Evolutionary conservation across 495 filamentous ascomycete genomes (phyloP), one percentile per base, ranked within the genome.

Genomic region (Pseudoneurospora amorphoporcata): DNA sequence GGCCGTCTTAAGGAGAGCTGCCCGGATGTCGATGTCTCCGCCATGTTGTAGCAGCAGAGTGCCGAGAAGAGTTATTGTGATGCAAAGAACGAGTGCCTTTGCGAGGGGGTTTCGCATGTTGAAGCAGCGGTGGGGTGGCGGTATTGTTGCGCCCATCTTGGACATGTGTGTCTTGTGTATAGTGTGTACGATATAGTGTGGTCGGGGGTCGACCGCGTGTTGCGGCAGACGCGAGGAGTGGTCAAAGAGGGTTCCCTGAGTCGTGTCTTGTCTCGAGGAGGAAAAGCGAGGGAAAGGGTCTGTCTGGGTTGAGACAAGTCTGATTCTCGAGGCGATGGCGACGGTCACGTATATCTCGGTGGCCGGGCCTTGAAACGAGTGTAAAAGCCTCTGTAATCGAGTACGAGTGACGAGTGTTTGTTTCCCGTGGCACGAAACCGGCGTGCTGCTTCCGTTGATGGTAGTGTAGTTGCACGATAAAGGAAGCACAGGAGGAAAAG

Each of bases 31-130:
- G 68, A 83, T 76, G 16, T 77, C 73, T 32, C 83, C 81, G 17
- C 81, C 80, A 3, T 61, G 53, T 17, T 76, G 81, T 47, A 83
- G 77, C 4, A 82, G 74, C 8, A 85, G 23, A 1, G 73, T 74
- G 29, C 81, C 72, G 32, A 85, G 68, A 29, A 81, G 32, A 7
- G 84, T 72, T 47, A 85, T 77, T 65, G 73, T 75, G 23, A 80
- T 69, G 4, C 80, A 78, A 71, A 84, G 78, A 17, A 81, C 71
- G 16, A 84, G 73, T 14, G 79, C 83, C 75, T 78, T 78, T 39
- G 77, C 78, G 58, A 85, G 79, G 9, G 83, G 82, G 74, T 84
- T 84, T 39, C 83, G 79, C 79, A 83, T 82, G 69, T 74, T 81
- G 75, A 85, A 80, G 71, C 82, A 81, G 42, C 80, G 81, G 72